A percentile compares a stretch with the other conserved stretches of the same genome.
Conservation (phyloP, 176 grass and related monocot genomes). For the Zoysia japonica region DNA sequence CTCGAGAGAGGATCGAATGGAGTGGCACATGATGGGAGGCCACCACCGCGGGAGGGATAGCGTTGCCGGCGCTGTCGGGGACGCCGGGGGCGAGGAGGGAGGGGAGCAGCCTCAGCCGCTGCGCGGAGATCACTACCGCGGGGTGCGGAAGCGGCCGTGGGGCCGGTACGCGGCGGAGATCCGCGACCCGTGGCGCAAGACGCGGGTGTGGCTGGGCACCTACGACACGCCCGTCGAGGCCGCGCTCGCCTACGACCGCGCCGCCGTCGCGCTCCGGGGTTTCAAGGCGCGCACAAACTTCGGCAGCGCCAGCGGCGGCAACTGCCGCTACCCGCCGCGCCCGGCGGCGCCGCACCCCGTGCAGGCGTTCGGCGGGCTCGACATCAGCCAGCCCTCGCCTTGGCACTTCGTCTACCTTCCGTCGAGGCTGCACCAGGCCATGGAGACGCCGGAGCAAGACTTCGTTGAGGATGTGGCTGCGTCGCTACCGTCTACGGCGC, state of each 20-base stretch:
- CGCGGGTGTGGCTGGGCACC: constrained; percentile 90
- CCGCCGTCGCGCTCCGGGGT: constrained; percentile 75
- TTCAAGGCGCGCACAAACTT: constrained; percentile 87
- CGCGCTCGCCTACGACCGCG: constrained; percentile 87
- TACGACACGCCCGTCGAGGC: constrained; percentile 92
- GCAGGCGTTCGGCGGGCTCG: constrained; percentile 22
- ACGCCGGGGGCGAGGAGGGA: background rate
- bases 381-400: constrained; percentile 36
- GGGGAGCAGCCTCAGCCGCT: background rate
- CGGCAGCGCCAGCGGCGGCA: background rate
- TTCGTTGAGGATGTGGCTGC: background rate
- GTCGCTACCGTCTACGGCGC: constrained; percentile 66
- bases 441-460: background rate
- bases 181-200: constrained; percentile 93
- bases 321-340: background rate
- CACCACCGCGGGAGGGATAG: background rate
- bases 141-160: constrained; percentile 90
- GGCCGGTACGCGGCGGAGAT: constrained; percentile 96
- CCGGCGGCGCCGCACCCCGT: background rate
- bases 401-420: constrained; percentile 55
- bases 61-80: background rate
- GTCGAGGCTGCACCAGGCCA: constrained; percentile 5
- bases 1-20: constrained; percentile 10
- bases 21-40: background rate
- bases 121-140: constrained; percentile 65